phyloP scores from a whole-genome alignment of 2,329 filamentous ascomycete species.

The Hortaea sp. region DNA sequence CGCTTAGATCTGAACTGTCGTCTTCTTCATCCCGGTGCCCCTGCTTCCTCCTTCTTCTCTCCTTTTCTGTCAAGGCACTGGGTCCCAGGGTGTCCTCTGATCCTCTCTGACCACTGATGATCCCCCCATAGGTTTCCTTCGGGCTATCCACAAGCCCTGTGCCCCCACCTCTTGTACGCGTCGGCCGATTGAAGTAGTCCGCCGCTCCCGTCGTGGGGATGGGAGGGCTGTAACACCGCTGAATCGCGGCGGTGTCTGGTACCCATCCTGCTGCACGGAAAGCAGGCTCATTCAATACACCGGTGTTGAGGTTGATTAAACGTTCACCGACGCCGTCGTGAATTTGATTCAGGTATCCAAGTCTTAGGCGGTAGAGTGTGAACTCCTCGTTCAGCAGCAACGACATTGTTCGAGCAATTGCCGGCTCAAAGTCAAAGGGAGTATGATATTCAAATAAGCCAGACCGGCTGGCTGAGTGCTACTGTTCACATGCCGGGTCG shows the following conservation, averaged over 20 bases:
- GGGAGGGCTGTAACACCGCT: constrained; percentile 74
- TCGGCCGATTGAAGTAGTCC: constrained; percentile 67
- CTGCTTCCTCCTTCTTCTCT: constrained; percentile 50
- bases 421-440: no score
- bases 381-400: constrained; percentile 40
- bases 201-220: constrained; percentile 68
- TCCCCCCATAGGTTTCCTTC: constrained; percentile 62
- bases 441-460: no score
- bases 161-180: constrained; percentile 7
- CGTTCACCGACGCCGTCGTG: constrained; percentile 78
- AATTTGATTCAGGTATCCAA: constrained; percentile 68
- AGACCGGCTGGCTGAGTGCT: no score
- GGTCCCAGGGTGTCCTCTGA: constrained; percentile 59
- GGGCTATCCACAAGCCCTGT: constrained; percentile 38
- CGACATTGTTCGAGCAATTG: constrained; percentile 18
- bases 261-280: constrained; percentile 80
- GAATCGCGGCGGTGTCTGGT: constrained; percentile 62
- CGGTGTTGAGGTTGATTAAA: constrained; percentile 69
- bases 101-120: constrained; percentile 57
- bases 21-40: constrained; percentile 62
- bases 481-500: no score
- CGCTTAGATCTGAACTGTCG: constrained; percentile 74
- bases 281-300: constrained; percentile 66
- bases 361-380: constrained; percentile 71
- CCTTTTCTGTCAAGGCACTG: constrained; percentile 32